These are phyloP conservation scores for Paxillus rubicundulus DNA, from an alignment of 768 basidiomycete species.

Conservation along the genomic window DNA sequence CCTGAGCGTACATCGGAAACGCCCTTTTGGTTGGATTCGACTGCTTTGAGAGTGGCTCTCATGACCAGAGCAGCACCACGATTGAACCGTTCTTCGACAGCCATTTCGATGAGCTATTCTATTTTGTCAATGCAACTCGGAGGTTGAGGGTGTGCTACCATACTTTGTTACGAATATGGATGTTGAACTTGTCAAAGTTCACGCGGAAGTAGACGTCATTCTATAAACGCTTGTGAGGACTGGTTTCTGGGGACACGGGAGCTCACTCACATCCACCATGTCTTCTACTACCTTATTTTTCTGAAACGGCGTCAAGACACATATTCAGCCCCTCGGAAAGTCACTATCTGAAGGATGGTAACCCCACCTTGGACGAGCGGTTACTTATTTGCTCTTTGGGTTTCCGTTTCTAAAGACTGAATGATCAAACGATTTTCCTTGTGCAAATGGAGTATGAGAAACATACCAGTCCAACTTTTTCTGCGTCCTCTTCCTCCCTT, in stretches of 20 bases:
- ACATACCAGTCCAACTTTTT: conserved; percentile 70
- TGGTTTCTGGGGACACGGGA: not conserved
- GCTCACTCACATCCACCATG: conserved; percentile 61
- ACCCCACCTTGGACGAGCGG: conserved; percentile 52
- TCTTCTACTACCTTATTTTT: conserved; percentile 45
- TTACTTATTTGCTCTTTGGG: conserved; percentile 43
- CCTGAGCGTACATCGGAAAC: conserved; percentile 66
- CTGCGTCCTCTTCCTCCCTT: conserved; percentile 71
- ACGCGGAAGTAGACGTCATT: conserved; percentile 77
- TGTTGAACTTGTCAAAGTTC: conserved; percentile 85
- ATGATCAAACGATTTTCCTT: conserved; percentile 16
- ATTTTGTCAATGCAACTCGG: conserved; percentile 12
- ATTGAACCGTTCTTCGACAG: conserved; percentile 81
- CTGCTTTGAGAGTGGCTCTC: conserved; percentile 65
- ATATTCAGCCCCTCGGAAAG: conserved; percentile 17
- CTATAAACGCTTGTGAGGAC: conserved; percentile 34
- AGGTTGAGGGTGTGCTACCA: conserved; percentile 16
- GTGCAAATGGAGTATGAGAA: not conserved
- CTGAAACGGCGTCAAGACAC: conserved; percentile 33
- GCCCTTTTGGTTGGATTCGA: conserved; percentile 59
- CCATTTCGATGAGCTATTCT: conserved; percentile 69
- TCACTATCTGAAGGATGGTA: not conserved
- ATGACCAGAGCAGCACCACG: conserved; percentile 68
- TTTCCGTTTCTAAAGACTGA: conserved; percentile 57
- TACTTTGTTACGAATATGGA: conserved; percentile 85